Base-by-base conservation (phyloP, 1,139 yeast species). In the Taphrina betulina region DNA sequence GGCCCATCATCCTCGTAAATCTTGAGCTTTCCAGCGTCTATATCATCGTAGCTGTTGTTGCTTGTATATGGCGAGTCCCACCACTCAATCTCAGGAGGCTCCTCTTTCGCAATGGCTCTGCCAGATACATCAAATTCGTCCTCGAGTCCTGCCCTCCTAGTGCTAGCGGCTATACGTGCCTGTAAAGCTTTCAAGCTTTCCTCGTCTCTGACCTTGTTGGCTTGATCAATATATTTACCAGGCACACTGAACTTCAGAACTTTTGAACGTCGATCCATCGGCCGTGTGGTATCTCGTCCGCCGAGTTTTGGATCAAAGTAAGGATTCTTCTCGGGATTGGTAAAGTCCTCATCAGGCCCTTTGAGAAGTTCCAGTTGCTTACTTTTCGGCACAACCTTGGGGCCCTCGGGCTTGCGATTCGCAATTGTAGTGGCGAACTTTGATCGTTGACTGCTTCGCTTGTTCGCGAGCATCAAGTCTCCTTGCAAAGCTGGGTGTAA, bases 81-180 rank as follows among this genome's bases (percentile, higher is more conserved):
- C 95, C 95, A 86, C 67, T 86, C 95, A 2, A 80, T 71, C 10
- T 60, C 61, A 0, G 92, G 92, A 0, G 89, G 89, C 20, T 58
- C 65, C 1, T 65, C 68, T 0, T 73, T 72, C 56, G 70, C 58
- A 26, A 61, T 64, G 57, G 60, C 61, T 57, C 62, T 58, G 61
- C 63, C 59, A 58, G 62, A 42, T 5, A 58, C 31, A 7, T 60
- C 62, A 17, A 63, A 28, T 10, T 63, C 65, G 12, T 58, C 60
- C 12, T 59, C 61, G n/a, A 63, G 35, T 1, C 65, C 66, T 5
- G 63, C 61, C 24, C 60, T 54, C 31, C 61, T 59, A 22, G 63
- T 59, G 5, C 59, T 61, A 54, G 64, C 63, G 42, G 65, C 68
- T 28, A 63, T 63, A 52, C 65, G 60, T 36, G 64, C 60, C 64